These are phyloP conservation scores for Allium cepa DNA, from an alignment of 106 monocot species.

Conservation along the genomic window DNA sequence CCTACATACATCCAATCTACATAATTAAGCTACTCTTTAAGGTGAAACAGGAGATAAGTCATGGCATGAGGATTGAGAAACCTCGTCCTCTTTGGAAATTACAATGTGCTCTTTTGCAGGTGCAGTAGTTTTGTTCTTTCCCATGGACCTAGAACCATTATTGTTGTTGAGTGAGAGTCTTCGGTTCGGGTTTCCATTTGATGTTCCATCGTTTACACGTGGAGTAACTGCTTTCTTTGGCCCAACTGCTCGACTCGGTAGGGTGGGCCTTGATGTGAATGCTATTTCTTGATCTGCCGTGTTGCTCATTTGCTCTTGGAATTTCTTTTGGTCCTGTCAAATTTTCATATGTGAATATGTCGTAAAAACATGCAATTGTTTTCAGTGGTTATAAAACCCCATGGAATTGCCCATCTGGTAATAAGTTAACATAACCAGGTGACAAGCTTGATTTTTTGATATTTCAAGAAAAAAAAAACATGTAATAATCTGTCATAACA, in stretches of 20 bases:
- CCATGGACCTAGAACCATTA: constrained; percentile 25
- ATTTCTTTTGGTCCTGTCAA: constrained; percentile 64
- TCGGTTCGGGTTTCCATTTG: constrained; percentile 48
- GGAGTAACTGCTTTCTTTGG: constrained; percentile 51
- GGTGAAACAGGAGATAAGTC: constrained; percentile 34
- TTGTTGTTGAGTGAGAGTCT: constrained; percentile 56
- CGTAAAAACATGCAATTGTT: no score
- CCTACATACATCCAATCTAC: no score
- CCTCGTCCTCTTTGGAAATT: constrained; percentile 38
- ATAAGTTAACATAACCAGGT: no score
- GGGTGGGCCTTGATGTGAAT: constrained; percentile 46
- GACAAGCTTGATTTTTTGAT: no score
- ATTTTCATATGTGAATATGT: no score
- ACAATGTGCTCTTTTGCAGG: constrained; percentile 23
- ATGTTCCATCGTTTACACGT: constrained; percentile 45
- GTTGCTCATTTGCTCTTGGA: constrained; percentile 22
- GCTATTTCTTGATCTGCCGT: constrained; percentile 37
- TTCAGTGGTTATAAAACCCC: no score
- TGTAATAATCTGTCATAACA: no score
- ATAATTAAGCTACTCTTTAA: neutral
- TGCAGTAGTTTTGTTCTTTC: constrained; percentile 37
- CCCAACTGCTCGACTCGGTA: constrained; percentile 45
- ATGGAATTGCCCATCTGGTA: no score
- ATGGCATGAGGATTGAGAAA: constrained; percentile 25
- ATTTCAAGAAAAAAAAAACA: no score